Evolutionary conservation across 1,284 basidiomycete genomes (phyloP).

Genomic region (Apiotrichum gracile): DNA sequence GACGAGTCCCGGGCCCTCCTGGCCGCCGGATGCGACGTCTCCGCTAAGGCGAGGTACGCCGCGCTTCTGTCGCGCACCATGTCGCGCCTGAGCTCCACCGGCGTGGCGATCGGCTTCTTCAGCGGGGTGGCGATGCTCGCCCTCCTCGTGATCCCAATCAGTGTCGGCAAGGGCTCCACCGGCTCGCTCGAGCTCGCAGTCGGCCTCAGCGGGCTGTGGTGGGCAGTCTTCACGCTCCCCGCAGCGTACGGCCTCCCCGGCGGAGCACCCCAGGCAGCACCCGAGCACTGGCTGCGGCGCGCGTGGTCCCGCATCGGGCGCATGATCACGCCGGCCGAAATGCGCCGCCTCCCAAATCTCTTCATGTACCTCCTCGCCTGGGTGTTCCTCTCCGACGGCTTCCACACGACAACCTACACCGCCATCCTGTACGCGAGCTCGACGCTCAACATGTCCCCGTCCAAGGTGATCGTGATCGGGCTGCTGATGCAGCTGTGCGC

Average conservation of each 20-base stretch:
- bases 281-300: constrained; percentile 17
- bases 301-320: constrained; percentile 42
- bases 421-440: constrained; percentile 45
- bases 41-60: constrained; percentile 47
- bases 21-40: constrained; percentile 10
- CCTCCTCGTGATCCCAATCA: constrained; percentile 69
- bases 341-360: constrained; percentile 68
- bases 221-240: constrained; percentile 71
- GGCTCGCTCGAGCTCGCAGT: constrained; percentile 69
- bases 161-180: constrained; percentile 60
- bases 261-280: constrained; percentile 11
- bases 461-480: constrained; percentile 47
- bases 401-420: constrained; percentile 44
- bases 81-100: constrained; percentile 70
- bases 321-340: constrained; percentile 65
- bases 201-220: constrained; percentile 74
- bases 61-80: constrained; percentile 61
- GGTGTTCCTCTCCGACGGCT: constrained; percentile 79
- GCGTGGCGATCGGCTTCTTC: constrained; percentile 75
- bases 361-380: constrained; percentile 82
- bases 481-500: constrained; percentile 45
- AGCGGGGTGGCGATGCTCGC: constrained; percentile 63
- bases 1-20: constrained; percentile 22
- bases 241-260: constrained; percentile 65
- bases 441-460: constrained; percentile 46